Conservation (phyloP, 805 yeast genomes). For the Yarrowia osloensis region DNA sequence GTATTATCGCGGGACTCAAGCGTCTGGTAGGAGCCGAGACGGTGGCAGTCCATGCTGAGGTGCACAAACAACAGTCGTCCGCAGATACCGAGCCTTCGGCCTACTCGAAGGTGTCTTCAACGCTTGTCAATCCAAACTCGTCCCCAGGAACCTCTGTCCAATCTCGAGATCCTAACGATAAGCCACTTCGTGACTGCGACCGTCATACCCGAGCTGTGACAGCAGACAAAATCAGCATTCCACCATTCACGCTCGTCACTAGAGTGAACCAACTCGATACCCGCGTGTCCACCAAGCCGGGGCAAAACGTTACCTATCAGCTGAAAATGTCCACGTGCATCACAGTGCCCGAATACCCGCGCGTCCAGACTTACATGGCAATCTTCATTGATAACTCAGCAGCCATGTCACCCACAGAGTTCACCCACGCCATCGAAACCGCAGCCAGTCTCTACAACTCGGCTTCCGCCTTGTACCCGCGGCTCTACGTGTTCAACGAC, state of each 20-base stretch:
- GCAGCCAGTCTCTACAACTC: not conserved
- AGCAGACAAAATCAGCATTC: not conserved
- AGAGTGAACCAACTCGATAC: slow-evolving; percentile 2
- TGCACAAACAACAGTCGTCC: slow-evolving; percentile 9
- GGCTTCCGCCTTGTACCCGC: not conserved
- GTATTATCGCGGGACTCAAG: slow-evolving; percentile 6
- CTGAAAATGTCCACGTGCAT: slow-evolving; percentile 13
- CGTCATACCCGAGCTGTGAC: not conserved
- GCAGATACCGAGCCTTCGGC: slow-evolving; percentile 3
- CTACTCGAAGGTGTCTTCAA: slow-evolving; percentile 13
- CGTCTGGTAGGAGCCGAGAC: slow-evolving; percentile 3
- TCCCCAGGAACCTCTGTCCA: slow-evolving; percentile 18
- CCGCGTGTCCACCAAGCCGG: not conserved
- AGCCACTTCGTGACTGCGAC: not conserved
- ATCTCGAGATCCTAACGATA: not conserved
- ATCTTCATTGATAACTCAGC: slow-evolving; percentile 10
- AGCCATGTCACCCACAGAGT: not conserved
- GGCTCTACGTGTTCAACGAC: slow-evolving; percentile 7
- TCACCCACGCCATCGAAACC: not conserved
- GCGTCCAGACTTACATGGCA: slow-evolving; percentile 7
- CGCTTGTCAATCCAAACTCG: not conserved
- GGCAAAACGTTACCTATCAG: slow-evolving; percentile 8
- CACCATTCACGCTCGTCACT: slow-evolving; percentile 7
- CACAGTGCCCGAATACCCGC: slow-evolving; percentile 5
- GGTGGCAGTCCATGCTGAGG: slow-evolving; percentile 3